Evolutionary conservation across 2,329 filamentous ascomycete species (phyloP), one percentile per base, ranked within the genome.

Genomic region (Beauveria australis): DNA sequence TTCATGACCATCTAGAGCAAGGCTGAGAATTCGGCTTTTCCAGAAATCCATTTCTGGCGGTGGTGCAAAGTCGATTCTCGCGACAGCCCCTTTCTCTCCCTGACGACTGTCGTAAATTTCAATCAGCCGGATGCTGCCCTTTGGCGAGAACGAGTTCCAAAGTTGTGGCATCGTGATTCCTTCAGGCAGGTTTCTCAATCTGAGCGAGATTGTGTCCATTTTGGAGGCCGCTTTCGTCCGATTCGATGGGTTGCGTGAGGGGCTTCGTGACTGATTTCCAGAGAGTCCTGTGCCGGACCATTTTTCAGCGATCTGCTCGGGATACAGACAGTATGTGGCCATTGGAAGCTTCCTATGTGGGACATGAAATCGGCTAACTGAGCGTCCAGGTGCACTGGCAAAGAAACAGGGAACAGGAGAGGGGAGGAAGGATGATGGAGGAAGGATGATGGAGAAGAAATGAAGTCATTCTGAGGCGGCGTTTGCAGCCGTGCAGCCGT

Each of bases 101-200:
- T 33, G 30, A 10, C 49, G n/a, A 7, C n/a, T 24, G 2, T 82
- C 78, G 53, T 76, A 79, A 1, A 89, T 74, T 16, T 88, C 82
- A 41, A 89, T 81, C 41, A 73, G 79, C 3, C 71, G 71, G 14
- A 90, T 77, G 6, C 73, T 73, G 1, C 86, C 85, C 61, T 84
- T 75, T 0, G 66, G 62, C 1, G 73, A 69, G 63, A 91, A 82
- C 19, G 78, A 78, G 2, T 75, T 67, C 69, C 79, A 84, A 1
- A 90, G 67, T 18, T 79, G 72, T 28, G 68, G 71, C 0, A 76
- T 73, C 0, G 73, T 77, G 0, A 75, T 70, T 8, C 71, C 66
- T 0, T 40, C 12, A 0, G 76, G 75, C 5, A 83, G 62, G 5
- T 64, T 62, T 6, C 67, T 66, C 1, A 79, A 44, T 64, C 62